Evolutionary conservation across 1,284 basidiomycete species (phyloP), one percentile per base, ranked within the genome.

Genomic region (Ganoderma multipileum): DNA sequence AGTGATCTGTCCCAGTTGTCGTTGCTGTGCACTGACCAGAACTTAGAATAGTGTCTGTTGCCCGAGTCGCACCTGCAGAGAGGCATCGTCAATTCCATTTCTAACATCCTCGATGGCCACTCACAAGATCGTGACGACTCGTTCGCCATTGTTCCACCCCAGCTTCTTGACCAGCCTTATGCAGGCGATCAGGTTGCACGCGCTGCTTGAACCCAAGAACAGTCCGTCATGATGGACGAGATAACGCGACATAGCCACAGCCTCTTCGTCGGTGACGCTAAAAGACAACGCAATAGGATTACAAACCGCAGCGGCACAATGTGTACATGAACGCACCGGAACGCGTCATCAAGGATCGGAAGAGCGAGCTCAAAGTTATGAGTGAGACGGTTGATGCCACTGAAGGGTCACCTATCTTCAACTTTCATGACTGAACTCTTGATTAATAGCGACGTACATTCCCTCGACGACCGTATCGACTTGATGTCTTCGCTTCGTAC

Each of bases 161-260:
- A 92, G 86, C 73, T 87, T 87, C 75, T 91, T 91, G 0, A 87
- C 90, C 6, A 95, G 83, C 74, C 92, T 91, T 14, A 98, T 87
- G 72, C 93, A 95, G 0, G 97, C 95, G 18, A 98, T 90, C 41
- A 99, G 86, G 78, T 99, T 99, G 77, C 97, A 98, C 0, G 98
- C 97, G 73, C 95, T 97, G 67, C 95, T 98, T 0, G 96, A 98
- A 5, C 98, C 98, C 28, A 99, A 84, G 82, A 98, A 99, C 12
- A 99, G 83, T 0, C 97, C 98, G 74, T 99, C 98, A 68, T 95
- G 84, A 61, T 90, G 83, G 3, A 97, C 94, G 18, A 98, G 86
- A 78, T 95, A 95, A 12, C 96, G 89, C 0, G 95, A 93, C 95
- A 98, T 97, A 20, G 91, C 89, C 39, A 97, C 94, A 0, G 96